Conservation (phyloP, 1,139 yeast genomes). For the Ashbya aceris region DNA sequence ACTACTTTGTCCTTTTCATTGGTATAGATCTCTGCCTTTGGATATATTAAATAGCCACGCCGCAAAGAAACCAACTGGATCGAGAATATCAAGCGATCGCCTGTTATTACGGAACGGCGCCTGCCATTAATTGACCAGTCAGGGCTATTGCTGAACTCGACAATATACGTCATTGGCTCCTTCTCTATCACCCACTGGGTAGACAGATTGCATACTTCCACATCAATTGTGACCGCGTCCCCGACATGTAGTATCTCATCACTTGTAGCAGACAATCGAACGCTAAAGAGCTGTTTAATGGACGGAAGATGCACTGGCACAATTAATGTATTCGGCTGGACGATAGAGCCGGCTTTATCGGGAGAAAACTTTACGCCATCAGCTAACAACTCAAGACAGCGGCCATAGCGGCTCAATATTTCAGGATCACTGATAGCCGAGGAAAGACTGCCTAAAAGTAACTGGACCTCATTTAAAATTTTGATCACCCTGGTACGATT, state of each 20-base stretch:
- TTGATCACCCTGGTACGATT: neutral
- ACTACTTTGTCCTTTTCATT: slow-evolving; percentile 32
- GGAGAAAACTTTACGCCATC: neutral
- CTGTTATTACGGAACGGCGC: slow-evolving; percentile 16
- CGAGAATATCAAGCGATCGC: slow-evolving; percentile 24
- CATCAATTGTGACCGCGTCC: slow-evolving; percentile 13
- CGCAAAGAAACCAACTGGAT: slow-evolving; percentile 61
- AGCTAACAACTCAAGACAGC: neutral
- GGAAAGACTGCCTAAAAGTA: neutral
- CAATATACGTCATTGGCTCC: slow-evolving; percentile 8
- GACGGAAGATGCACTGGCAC: slow-evolving; percentile 26
- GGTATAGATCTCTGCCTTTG: slow-evolving; percentile 44
- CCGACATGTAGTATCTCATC: slow-evolving; percentile 12
- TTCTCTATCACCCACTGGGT: slow-evolving; percentile 14
- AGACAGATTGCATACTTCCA: slow-evolving; percentile 15
- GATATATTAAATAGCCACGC: slow-evolving; percentile 64
- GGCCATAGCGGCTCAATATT: neutral
- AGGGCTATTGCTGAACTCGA: slow-evolving; percentile 21
- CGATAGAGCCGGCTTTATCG: neutral
- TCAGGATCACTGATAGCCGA: neutral
- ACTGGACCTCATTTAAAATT: neutral
- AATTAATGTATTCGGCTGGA: slow-evolving; percentile 12
- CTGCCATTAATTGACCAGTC: slow-evolving; percentile 29
- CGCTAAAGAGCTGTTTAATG: slow-evolving; percentile 17
- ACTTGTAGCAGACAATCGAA: slow-evolving; percentile 11